A percentile compares a stretch with the other conserved stretches of the same genome.
Evolutionary conservation across 371 early-diverging fungal genomes (phyloP).

Genomic region (Nematocida major): DNA sequence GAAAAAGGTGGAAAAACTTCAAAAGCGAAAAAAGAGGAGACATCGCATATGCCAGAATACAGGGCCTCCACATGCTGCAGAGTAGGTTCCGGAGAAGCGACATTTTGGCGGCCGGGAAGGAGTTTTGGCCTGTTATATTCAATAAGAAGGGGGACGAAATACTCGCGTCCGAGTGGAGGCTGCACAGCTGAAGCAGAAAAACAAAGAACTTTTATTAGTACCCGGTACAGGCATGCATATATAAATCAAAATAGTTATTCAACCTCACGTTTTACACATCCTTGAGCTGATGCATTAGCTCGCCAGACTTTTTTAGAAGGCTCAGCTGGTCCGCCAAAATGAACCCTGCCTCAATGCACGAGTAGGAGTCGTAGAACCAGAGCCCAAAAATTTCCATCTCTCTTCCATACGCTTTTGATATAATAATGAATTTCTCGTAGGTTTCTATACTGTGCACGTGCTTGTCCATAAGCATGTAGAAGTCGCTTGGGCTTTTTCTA

Average conservation of each 20-base stretch:
- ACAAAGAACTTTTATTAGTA: too few relatives aligned
- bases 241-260: not conserved
- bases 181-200: not conserved
- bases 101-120: constrained; percentile 52
- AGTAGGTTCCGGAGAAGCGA: constrained; percentile 75
- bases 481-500: constrained; percentile 30
- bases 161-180: constrained; percentile 30
- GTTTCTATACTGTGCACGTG: not conserved
- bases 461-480: constrained; percentile 1
- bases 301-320: constrained; percentile 22
- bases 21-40: constrained; percentile 76
- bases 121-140: constrained; percentile 44
- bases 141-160: constrained; percentile 33
- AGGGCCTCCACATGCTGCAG: constrained; percentile 72
- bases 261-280: not conserved
- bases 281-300: not conserved
- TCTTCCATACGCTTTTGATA: constrained; percentile 1
- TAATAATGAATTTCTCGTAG: constrained; percentile 25
- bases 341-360: constrained; percentile 1
- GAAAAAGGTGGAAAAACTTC: constrained; percentile 74
- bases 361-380: constrained; percentile 34
- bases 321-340: constrained; percentile 26
- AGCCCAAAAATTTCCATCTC: constrained; percentile 31
- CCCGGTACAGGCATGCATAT: not conserved
- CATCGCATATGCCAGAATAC: constrained; percentile 77